Base-by-base conservation (phyloP, 192 early-diverging fungal genomes). In the Coemansia javaensis region DNA sequence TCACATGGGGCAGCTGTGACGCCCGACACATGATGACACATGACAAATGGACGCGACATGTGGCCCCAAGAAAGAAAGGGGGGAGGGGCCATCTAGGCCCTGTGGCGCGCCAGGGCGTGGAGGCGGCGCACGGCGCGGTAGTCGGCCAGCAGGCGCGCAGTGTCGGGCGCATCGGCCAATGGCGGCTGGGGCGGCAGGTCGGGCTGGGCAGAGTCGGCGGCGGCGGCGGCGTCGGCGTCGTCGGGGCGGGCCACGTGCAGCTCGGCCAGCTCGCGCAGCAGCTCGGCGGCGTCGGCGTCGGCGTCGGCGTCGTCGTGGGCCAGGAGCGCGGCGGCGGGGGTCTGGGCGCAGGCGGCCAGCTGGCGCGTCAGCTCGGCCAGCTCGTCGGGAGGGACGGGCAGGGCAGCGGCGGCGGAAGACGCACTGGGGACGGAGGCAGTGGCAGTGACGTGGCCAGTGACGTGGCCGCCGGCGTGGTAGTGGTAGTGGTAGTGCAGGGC, bases 401-500 rank as follows among this genome's bases (percentile, higher is more conserved):
- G 33, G 4, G 63, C 56, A 31, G 21, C 21, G 17, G 44, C 32
- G n/a, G n/a, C n/a, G n/a, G n/a, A n/a, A n/a, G n/a, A n/a, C n/a
- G n/a, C n/a, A n/a, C n/a, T n/a, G n/a, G n/a, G n/a, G n/a, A n/a
- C n/a, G n/a, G n/a, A n/a, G n/a, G n/a, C n/a, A n/a, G n/a, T n/a
- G n/a, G n/a, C n/a, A n/a, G n/a, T n/a, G n/a, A n/a, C n/a, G n/a
- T n/a, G n/a, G n/a, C 4, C 13, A 16, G 9, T 8, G 13, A 2
- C 14, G 47, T 73, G 47, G 38, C 17, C 44, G 41, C 64, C 21
- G 46, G 39, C 47, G 45, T 65, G 43, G 38, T 42, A 51, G 47
- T 56, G 45, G 46, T 50, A 57, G 31, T 59, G 64, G 14, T 69
- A 41, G 32, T 65, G 41, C 4, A 47, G 39, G 33, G 51, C 52